Evolutionary conservation across 495 filamentous ascomycete genomes (phyloP), one percentile per base, ranked within the genome.

Genomic region (Lineolata rhizophorae): DNA sequence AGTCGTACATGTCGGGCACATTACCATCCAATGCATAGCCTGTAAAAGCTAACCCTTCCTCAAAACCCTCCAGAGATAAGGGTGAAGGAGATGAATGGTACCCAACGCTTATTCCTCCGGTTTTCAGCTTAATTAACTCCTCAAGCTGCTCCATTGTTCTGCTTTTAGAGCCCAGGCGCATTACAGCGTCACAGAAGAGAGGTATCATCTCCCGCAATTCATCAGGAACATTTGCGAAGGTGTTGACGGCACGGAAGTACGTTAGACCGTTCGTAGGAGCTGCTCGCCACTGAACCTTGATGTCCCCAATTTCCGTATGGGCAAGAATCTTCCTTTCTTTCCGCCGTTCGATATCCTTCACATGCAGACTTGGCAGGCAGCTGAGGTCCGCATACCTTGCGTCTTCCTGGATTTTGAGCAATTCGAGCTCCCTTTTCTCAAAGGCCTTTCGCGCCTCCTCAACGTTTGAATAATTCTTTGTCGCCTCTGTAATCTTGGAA

Each of bases 251-350:
- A 45, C 80, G 73, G 55, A 97, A 92, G 50, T 97, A 97, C 1
- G 90, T 95, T 31, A 97, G 52, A 2, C 87, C 87, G 46, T 97
- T 95, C 1, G 87, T 97, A 20, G 76, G 77, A 10, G 84, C 80
- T 47, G 83, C 79, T 27, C 77, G 73, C 80, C 83, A 90, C 33
- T 94, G 77, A 18, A 93, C 67, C 20, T 74, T 70, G 15, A 73
- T 62, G 27, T 67, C 60, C 19, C 68, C 65, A 11, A 77, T 48
- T n/a, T 54, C 57, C 16, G 71, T 72, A 38, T 83, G 65, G 24
- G 74, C 63, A 18, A 92, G 44, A 29, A 67, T 52, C 30, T 76
- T 72, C 27, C 55, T 64, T 40, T 81, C 76, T 44, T 77, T 78
- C 41, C 70, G 51, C 16, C 84, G 67, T 9, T 76, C 75, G 33